These are phyloP conservation scores for Phalaenopsis aphrodite DNA, from an alignment of 106 monocot species.

Conservation along the genomic window DNA sequence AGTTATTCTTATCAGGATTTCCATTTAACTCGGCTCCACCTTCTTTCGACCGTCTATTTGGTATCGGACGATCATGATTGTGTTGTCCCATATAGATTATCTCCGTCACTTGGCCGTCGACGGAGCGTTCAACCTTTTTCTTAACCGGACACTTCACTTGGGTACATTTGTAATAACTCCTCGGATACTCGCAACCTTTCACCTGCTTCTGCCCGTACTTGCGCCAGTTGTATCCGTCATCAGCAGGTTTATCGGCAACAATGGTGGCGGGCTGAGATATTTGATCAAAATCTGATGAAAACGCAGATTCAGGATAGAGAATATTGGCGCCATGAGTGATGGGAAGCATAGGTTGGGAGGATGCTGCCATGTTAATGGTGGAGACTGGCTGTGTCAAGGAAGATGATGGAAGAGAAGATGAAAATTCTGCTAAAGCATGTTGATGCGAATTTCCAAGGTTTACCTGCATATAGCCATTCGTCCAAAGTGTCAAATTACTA, in stretches of 20 bases:
- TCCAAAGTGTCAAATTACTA: not conserved
- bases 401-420: conserved; percentile 12
- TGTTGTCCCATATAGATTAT: conserved; percentile 49
- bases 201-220: conserved; percentile 60
- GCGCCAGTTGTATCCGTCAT: conserved; percentile 66
- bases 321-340: conserved; percentile 6
- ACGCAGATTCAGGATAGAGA: conserved; percentile 7
- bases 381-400: conserved; percentile 10
- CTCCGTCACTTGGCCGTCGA: conserved; percentile 37
- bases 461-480: conserved; percentile 27
- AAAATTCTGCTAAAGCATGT: conserved; percentile 25
- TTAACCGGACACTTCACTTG: conserved; percentile 34
- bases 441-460: conserved; percentile 45
- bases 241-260: conserved; percentile 31
- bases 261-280: conserved; percentile 17
- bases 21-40: conserved; percentile 20
- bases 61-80: conserved; percentile 28
- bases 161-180: conserved; percentile 50
- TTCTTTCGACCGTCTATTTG: conserved; percentile 30
- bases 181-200: conserved; percentile 38
- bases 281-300: conserved; percentile 16
- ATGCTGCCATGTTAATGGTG: not conserved
- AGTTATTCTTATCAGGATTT: conserved; percentile 11
- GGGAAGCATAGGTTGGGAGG: conserved; percentile 10
- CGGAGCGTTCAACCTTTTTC: conserved; percentile 40